Evolutionary conservation across 139 green algal species (phyloP).

Genomic region (Coelastrella sp.): DNA sequence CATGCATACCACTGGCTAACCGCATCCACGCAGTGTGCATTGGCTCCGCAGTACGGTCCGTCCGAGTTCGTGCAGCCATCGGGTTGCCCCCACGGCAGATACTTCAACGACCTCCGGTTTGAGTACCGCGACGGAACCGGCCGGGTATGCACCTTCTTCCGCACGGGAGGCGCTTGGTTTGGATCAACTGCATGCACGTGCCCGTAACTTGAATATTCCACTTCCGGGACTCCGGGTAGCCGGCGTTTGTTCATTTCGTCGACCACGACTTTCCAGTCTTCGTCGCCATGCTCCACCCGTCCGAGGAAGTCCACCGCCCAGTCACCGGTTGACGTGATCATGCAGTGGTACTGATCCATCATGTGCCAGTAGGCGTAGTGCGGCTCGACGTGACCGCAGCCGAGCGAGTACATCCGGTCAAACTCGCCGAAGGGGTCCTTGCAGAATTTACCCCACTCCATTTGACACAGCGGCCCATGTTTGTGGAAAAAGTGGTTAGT

Average conservation of each 20-base stretch:
- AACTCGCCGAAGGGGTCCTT: conserved; percentile 24
- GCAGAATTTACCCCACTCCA: conserved; percentile 40
- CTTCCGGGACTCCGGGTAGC: conserved; percentile 30
- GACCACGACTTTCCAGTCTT: conserved; percentile 40
- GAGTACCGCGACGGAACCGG: neutral
- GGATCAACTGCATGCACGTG: conserved; percentile 8
- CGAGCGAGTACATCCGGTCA: neutral
- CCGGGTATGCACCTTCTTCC: conserved; percentile 1
- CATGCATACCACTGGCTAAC: conserved; percentile 48
- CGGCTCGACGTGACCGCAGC: neutral
- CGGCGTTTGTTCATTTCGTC: conserved; percentile 41
- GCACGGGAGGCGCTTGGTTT: conserved; percentile 1
- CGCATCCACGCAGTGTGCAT: conserved; percentile 43
- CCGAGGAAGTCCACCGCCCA: conserved; percentile 57
- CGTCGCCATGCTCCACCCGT: conserved; percentile 41
- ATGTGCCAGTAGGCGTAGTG: conserved; percentile 52
- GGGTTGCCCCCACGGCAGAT: neutral
- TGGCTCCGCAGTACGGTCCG: conserved; percentile 31
- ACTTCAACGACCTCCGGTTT: neutral
- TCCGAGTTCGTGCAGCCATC: neutral
- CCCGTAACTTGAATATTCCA: conserved; percentile 6
- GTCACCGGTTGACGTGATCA: conserved; percentile 42
- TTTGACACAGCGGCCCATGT: conserved; percentile 21
- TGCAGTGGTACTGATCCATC: conserved; percentile 59
- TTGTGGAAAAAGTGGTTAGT: conserved; percentile 38